A percentile compares a stretch with the other conserved stretches of the same genome.
Conservation (phyloP, 225 moss, liverwort and hornwort species). For the Polytrichum commune region DNA sequence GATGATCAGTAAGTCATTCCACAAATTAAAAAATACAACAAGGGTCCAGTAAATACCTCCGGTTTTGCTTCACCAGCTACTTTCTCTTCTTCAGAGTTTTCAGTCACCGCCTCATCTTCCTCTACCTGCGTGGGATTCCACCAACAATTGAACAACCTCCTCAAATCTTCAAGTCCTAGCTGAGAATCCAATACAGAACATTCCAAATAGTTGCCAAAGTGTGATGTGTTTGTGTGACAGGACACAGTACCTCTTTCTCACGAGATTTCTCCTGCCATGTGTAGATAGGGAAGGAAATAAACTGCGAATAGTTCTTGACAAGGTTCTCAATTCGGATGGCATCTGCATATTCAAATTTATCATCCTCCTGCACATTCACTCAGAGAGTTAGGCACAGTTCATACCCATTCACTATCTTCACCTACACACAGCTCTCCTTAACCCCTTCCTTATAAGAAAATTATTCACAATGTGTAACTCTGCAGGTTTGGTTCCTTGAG, state of each 20-base stretch:
- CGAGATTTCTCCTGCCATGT: conserved; percentile 93
- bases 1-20: no score
- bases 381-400: neutral
- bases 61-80: neutral
- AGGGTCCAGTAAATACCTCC: no score
- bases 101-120: conserved; percentile 30
- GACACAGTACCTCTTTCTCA: conserved; percentile 61
- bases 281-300: conserved; percentile 98
- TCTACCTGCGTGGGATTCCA: conserved; percentile 32
- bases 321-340: conserved; percentile 72
- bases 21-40: no score
- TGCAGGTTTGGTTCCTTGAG: no score
- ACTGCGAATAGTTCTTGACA: conserved; percentile 97
- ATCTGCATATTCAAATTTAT: conserved; percentile 88
- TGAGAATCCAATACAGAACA: no score
- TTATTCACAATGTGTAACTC: no score
- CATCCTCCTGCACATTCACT: conserved; percentile 58
- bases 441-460: no score
- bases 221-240: no score
- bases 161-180: no score
- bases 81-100: neutral
- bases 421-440: no score
- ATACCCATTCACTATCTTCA: neutral
- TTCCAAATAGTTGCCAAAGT: no score
- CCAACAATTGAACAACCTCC: no score